Base-by-base conservation (phyloP, 1,284 basidiomycete genomes). In the Ceratorhiza oryzae-sativae region DNA sequence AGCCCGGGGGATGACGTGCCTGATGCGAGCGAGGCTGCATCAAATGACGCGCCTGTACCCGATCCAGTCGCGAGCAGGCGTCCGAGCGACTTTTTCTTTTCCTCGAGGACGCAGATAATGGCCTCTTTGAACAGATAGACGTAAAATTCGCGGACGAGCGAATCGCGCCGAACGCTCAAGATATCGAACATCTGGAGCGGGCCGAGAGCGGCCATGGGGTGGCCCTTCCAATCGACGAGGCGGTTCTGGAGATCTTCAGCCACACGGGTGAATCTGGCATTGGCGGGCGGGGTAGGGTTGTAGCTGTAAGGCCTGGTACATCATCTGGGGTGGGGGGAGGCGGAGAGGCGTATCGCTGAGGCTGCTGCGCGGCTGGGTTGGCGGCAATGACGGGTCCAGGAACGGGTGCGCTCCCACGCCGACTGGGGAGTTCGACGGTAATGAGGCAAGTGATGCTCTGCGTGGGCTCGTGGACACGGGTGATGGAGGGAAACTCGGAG, bases 41-140 rank as follows among this genome's bases (percentile, higher is more conserved):
- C 82, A 61, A 71, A 71, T 20, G 79, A 80, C 1, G 85, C 84
- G 3, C 86, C 84, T 27, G 59, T 71, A 42, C 63, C 68, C 15
- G 48, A 34, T 9, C 73, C 75, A 1, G 32, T 20, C n/a, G 73
- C 71, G 53, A 93, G 82, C 58, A 94, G 84, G 59, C 92, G 85
- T 4, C 89, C 89, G 1, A 94, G 83, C 0, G 89, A 85, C 25
- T 90, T 89, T 78, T 93, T 95, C 83, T 91, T 92, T 81, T 98
- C 96, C 79, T 98, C 97, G 25, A 93, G 88, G 15, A 98, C 93
- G 80, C 96, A 99, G 73, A 98, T 94, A 73, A 99, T 90, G 12
- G 97, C 97, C 79, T 98, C 94, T 77, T 91, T 90, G 87, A 98
- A 98, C 48, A 99, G 87, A 81, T 98, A 98, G 72, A 98, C 93